Percentiles rank a stretch among this genome's conserved stretches.
Evolutionary conservation across 2,329 filamentous ascomycete genomes (phyloP).

Genomic region (Thielaviopsis cerberus): DNA sequence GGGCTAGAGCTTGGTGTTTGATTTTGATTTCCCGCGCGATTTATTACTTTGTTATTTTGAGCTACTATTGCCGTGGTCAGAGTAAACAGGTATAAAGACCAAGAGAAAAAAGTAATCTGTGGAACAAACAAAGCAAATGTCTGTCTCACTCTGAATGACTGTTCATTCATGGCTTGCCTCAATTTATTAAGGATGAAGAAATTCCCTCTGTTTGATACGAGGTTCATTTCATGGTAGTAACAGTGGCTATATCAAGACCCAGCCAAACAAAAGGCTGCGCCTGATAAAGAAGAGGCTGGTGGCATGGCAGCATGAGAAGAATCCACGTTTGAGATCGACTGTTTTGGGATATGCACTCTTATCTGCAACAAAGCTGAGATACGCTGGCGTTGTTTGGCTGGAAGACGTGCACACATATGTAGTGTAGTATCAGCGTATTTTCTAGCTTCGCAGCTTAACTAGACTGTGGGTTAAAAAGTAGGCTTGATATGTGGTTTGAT

Average conservation of each 20-base stretch:
- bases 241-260: not conserved
- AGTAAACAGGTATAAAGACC: not conserved
- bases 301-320: not conserved
- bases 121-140: not conserved
- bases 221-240: not conserved
- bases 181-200: not conserved
- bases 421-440: no score
- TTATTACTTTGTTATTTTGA: not conserved
- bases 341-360: not conserved
- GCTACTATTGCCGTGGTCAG: not conserved
- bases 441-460: not conserved
- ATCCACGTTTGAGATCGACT: not conserved
- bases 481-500: no score
- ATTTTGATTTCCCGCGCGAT: not conserved
- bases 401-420: not conserved
- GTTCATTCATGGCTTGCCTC: not conserved
- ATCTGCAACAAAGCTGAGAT: no score
- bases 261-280: no score
- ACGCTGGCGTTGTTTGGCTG: not conserved
- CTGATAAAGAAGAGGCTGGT: not conserved
- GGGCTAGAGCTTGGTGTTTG: not conserved
- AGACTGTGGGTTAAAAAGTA: no score
- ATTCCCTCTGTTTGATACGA: not conserved
- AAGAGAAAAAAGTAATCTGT: not conserved
- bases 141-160: not conserved